A percentile compares a stretch with the other conserved stretches of the same genome.
phyloP scores from a whole-genome alignment of 2,329 filamentous ascomycete genomes.

The Cryphonectria japonica region DNA sequence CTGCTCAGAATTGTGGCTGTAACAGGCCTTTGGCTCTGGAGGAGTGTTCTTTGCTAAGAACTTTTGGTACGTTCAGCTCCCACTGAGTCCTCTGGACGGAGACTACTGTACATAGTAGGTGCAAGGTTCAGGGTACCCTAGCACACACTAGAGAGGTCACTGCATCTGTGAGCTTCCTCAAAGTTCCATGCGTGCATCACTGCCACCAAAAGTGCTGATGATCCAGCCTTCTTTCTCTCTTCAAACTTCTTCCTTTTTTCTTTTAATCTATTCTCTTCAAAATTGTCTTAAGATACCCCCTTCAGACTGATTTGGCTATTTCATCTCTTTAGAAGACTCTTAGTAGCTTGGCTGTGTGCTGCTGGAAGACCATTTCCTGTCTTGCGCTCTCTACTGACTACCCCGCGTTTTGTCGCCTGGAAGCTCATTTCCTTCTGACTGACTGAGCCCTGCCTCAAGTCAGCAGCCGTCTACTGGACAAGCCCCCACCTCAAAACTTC shows the following conservation, averaged over 20 bases:
- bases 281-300: not conserved
- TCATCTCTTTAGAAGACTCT: not conserved
- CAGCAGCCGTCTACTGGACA: constrained; percentile 18
- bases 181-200: constrained; percentile 12
- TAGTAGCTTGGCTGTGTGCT: not conserved
- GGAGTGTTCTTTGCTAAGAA: not conserved
- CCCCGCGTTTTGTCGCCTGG: constrained; percentile 22
- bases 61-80: not conserved
- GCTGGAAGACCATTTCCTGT: not conserved
- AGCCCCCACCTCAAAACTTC: constrained; percentile 28
- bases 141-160: not conserved
- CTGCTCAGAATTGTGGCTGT: not conserved
- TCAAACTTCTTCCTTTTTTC: not conserved
- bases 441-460: constrained; percentile 21
- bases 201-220: not conserved
- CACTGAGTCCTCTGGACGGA: not conserved
- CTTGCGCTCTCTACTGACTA: not conserved
- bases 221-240: not conserved
- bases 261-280: not conserved
- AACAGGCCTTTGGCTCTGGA: not conserved
- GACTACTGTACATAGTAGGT: not conserved
- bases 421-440: constrained; percentile 9
- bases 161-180: not conserved
- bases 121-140: not conserved
- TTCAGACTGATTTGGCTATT: not conserved